Evolutionary conservation across 177 flowering plant genomes (phyloP).

Genomic region (Tripterygium wilfordii): DNA sequence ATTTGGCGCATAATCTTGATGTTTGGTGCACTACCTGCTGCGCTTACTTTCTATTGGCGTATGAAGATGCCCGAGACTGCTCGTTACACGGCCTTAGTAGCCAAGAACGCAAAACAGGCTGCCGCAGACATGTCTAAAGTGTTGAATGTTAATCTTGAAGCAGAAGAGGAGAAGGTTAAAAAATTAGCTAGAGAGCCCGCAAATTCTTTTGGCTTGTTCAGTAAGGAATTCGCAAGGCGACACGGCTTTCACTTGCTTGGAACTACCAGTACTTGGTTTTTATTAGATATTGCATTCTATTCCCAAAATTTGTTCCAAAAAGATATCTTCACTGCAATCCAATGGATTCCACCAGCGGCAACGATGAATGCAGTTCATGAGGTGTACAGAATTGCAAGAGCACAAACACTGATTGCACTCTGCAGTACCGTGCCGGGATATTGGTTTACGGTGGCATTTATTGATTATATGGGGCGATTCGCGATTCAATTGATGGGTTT

Average conservation of each 20-base stretch:
- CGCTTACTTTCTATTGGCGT: slow-evolving; percentile 60
- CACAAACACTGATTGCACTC: slow-evolving; percentile 49
- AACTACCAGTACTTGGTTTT: slow-evolving; percentile 43
- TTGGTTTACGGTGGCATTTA: slow-evolving; percentile 48
- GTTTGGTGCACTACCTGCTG: slow-evolving; percentile 65
- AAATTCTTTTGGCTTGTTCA: slow-evolving; percentile 32
- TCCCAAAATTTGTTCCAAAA: slow-evolving; percentile 45
- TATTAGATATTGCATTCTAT: slow-evolving; percentile 52
- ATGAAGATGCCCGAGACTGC: slow-evolving; percentile 78
- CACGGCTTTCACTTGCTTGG: slow-evolving; percentile 55
- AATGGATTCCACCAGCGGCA: slow-evolving; percentile 43
- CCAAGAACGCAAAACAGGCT: slow-evolving; percentile 54
- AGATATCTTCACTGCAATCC: slow-evolving; percentile 36
- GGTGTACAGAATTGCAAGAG: slow-evolving; percentile 34
- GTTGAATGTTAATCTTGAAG: slow-evolving; percentile 34
- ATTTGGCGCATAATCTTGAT: slow-evolving; percentile 58
- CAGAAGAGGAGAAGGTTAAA: slow-evolving; percentile 29
- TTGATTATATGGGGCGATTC: slow-evolving; percentile 44
- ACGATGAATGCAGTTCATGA: slow-evolving; percentile 43
- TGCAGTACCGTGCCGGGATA: slow-evolving; percentile 65
- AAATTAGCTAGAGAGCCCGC: neutral
- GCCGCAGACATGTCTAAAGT: slow-evolving; percentile 62
- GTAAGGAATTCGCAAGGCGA: slow-evolving; percentile 24
- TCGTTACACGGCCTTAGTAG: slow-evolving; percentile 63
- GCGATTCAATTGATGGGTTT: slow-evolving; percentile 56